Evolutionary conservation across 192 early-diverging fungal species (phyloP).

Genomic region (Rhizophagus prolifer): DNA sequence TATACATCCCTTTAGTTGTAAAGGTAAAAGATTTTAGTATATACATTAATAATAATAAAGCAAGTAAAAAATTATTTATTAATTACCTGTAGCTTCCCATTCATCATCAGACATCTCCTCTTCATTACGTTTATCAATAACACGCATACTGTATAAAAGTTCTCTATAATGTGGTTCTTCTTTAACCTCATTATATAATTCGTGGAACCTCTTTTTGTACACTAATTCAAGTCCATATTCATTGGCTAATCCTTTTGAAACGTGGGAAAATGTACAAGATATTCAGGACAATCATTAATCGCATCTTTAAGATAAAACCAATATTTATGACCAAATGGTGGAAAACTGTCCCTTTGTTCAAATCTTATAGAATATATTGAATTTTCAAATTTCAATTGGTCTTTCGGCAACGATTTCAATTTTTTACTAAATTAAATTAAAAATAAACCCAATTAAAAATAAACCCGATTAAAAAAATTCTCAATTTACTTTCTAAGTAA

Average conservation of each 20-base stretch:
- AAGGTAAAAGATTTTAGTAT: not conserved
- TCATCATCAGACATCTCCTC: slow-evolving; percentile 73
- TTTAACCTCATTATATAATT: slow-evolving; percentile 69
- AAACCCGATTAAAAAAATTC: too few relatives aligned
- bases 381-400: slow-evolving; percentile 77
- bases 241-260: slow-evolving; percentile 74
- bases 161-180: slow-evolving; percentile 51
- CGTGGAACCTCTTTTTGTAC: slow-evolving; percentile 79
- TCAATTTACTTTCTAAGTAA: too few relatives aligned
- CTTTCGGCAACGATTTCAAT: slow-evolving; percentile 40
- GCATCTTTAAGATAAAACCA: slow-evolving; percentile 93
- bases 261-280: slow-evolving; percentile 83
- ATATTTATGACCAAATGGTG: slow-evolving; percentile 80
- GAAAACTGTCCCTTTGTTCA: slow-evolving; percentile 62
- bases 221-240: slow-evolving; percentile 81
- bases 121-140: slow-evolving; percentile 53
- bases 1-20: slow-evolving; percentile 17
- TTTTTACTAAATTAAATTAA: slow-evolving; percentile 47
- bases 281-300: slow-evolving; percentile 95
- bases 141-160: slow-evolving; percentile 80
- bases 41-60: not conserved
- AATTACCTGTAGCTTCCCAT: slow-evolving; percentile 87
- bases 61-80: not conserved
- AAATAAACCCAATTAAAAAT: too few relatives aligned
- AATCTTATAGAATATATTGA: slow-evolving; percentile 85